Percentiles rank a stretch among this genome's conserved stretches.
These are phyloP conservation scores for Sungouiella blattae DNA, from an alignment of 805 yeast genomes.

Conservation along the genomic window DNA sequence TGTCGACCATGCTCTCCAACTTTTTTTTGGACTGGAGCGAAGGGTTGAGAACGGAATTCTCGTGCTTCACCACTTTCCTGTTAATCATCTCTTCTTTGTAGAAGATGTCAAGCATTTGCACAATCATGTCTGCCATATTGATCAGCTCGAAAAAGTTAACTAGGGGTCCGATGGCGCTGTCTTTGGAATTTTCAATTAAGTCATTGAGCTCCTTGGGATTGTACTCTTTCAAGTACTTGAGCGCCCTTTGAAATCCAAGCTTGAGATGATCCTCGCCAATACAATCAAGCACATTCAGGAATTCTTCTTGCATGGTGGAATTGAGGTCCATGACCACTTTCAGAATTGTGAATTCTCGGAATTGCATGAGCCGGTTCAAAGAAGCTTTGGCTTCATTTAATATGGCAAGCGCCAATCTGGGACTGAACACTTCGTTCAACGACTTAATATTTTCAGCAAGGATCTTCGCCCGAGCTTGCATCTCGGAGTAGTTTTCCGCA, in stretches of 20 bases:
- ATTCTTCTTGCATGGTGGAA: slow-evolving; percentile 54
- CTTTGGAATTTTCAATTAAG: slow-evolving; percentile 20
- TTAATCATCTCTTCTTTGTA: slow-evolving; percentile 77
- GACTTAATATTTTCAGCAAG: slow-evolving; percentile 71
- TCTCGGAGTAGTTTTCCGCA: slow-evolving; percentile 48
- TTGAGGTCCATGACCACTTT: slow-evolving; percentile 30
- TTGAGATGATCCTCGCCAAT: slow-evolving; percentile 74
- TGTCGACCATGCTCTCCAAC: slow-evolving; percentile 79
- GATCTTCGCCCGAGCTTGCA: slow-evolving; percentile 78
- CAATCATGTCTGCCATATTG: slow-evolving; percentile 86
- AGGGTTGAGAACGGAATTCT: slow-evolving; percentile 72
- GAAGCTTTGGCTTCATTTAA: slow-evolving; percentile 65
- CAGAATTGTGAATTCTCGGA: slow-evolving; percentile 33
- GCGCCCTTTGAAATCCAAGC: slow-evolving; percentile 81
- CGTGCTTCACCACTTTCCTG: slow-evolving; percentile 59
- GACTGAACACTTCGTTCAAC: slow-evolving; percentile 71
- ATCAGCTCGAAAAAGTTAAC: slow-evolving; percentile 86
- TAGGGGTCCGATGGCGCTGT: slow-evolving; percentile 69
- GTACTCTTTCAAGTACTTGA: slow-evolving; percentile 64
- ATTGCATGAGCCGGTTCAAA: slow-evolving; percentile 50
- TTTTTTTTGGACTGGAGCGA: slow-evolving; percentile 76
- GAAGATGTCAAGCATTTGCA: slow-evolving; percentile 88
- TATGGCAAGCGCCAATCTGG: slow-evolving; percentile 72
- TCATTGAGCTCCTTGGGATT: slow-evolving; percentile 49
- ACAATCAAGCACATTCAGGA: slow-evolving; percentile 58